Conservation (phyloP, 352 stramenopile genomes). For the Phytopythium sindhum region DNA sequence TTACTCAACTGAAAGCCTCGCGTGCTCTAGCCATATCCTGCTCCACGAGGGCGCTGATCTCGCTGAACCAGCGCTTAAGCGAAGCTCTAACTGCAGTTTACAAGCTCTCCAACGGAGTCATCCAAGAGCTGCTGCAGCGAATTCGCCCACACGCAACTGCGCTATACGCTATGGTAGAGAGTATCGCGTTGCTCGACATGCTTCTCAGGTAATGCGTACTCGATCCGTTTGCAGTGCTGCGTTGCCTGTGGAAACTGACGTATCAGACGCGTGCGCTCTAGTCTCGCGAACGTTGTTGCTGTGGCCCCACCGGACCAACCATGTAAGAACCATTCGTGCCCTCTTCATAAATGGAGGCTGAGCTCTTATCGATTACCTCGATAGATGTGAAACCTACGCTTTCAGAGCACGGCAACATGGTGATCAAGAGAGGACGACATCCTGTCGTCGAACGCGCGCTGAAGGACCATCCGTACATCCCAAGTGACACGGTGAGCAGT, state of each 20-base stretch:
- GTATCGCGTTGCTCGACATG: conserved; percentile 90
- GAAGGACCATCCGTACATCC: conserved; percentile 71
- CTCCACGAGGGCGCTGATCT: conserved; percentile 85
- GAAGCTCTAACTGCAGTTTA: conserved; percentile 86
- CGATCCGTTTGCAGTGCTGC: background rate
- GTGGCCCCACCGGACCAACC: conserved; percentile 65
- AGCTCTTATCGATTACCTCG: background rate
- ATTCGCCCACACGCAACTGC: conserved; percentile 66
- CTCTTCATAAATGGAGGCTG: background rate
- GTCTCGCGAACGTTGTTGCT: conserved; percentile 87
- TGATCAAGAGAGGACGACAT: conserved; percentile 82
- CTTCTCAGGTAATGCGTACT: conserved; percentile 60
- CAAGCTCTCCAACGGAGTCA: conserved; percentile 83
- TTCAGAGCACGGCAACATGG: conserved; percentile 60
- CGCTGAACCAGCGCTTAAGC: conserved; percentile 75
- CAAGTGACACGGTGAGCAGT: conserved; percentile 73
- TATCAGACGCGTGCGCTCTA: conserved; percentile 9
- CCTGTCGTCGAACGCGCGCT: conserved; percentile 69
- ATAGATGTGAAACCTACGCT: conserved; percentile 71
- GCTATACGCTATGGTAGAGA: conserved; percentile 88
- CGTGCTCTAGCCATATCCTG: conserved; percentile 65
- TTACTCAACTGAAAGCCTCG: background rate
- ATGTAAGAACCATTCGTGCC: conserved; percentile 34
- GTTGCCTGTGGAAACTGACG: background rate
- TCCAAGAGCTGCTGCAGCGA: conserved; percentile 79